Conservation (phyloP, 352 stramenopile species). For the Pythium rishiriense region DNA sequence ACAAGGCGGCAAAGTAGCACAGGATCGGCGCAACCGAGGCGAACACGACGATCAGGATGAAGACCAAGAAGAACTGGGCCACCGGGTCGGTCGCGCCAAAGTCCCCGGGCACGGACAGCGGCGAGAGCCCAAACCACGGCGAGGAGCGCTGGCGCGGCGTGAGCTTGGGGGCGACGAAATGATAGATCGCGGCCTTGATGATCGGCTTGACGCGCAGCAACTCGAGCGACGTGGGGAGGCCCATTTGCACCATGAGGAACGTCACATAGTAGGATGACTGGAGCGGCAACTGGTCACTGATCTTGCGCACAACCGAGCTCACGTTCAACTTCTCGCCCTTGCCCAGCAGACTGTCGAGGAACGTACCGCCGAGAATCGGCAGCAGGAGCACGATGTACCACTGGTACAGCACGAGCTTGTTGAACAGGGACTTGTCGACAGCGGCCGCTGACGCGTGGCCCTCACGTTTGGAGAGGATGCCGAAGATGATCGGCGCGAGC, state of each 20-base stretch:
- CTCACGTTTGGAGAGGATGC: constrained; percentile 77
- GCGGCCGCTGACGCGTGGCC: constrained; percentile 67
- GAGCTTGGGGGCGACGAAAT: constrained; percentile 74
- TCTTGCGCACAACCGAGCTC: constrained; percentile 38
- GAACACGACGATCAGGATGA: constrained; percentile 81
- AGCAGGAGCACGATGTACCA: constrained; percentile 82
- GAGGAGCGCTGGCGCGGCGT: constrained; percentile 70
- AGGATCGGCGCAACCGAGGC: constrained; percentile 73
- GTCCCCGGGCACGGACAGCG: constrained; percentile 56
- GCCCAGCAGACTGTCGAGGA: constrained; percentile 71
- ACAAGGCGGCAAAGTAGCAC: constrained; percentile 73
- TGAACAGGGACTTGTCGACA: constrained; percentile 70
- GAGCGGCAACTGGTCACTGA: constrained; percentile 65
- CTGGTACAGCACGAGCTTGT: constrained; percentile 84
- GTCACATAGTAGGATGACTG: constrained; percentile 85
- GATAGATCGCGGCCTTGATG: constrained; percentile 77
- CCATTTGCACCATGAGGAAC: constrained; percentile 77
- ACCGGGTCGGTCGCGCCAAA: constrained; percentile 60
- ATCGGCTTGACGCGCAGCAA: constrained; percentile 77
- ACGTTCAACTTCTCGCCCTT: constrained; percentile 37
- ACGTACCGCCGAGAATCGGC: constrained; percentile 80
- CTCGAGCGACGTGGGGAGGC: constrained; percentile 56
- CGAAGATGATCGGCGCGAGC: constrained; percentile 82
- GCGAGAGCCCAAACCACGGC: constrained; percentile 68
- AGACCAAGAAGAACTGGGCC: constrained; percentile 68